Evolutionary conservation across 768 basidiomycete species (phyloP).

Genomic region (Thelephora aurantiotincta): DNA sequence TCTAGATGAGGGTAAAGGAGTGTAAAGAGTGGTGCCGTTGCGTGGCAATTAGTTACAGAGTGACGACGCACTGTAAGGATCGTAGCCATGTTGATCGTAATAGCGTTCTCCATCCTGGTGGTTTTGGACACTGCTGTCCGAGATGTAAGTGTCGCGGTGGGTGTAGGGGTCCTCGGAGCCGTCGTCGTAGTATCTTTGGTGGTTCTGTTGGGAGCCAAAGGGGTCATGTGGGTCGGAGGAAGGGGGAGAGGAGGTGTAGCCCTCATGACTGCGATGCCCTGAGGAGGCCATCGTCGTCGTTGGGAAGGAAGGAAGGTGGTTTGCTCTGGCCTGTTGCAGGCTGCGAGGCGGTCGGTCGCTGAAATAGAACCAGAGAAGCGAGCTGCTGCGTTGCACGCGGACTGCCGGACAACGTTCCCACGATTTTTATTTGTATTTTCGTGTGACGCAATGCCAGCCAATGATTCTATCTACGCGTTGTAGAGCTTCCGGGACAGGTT

Average conservation of each 20-base stretch:
- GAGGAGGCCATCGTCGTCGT: constrained; percentile 37
- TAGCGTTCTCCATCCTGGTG: constrained; percentile 31
- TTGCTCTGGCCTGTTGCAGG: background rate
- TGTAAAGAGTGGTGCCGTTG: background rate
- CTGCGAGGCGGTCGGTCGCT: background rate
- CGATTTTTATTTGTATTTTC: no score
- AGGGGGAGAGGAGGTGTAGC: constrained; percentile 47
- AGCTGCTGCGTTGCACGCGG: no score
- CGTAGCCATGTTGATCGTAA: constrained; percentile 57
- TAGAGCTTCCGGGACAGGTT: constrained; percentile 22
- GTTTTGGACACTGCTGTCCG: constrained; percentile 53
- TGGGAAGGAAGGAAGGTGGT: background rate
- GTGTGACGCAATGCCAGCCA: no score
- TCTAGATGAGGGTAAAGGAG: constrained; percentile 36
- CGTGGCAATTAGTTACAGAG: background rate
- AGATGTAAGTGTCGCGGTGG: constrained; percentile 47
- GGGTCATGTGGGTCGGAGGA: constrained; percentile 56
- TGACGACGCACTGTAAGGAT: constrained; percentile 36
- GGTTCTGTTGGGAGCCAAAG: constrained; percentile 30
- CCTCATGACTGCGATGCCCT: constrained; percentile 44
- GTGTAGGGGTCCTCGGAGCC: constrained; percentile 58
- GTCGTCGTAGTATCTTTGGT: constrained; percentile 47
- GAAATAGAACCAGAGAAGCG: no score
- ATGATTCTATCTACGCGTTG: constrained; percentile 17
- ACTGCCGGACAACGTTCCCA: no score